Percentiles rank a stretch among this genome's conserved stretches.
Conservation (phyloP, 2,329 filamentous ascomycete genomes). For the Leptodontidium sp. region DNA sequence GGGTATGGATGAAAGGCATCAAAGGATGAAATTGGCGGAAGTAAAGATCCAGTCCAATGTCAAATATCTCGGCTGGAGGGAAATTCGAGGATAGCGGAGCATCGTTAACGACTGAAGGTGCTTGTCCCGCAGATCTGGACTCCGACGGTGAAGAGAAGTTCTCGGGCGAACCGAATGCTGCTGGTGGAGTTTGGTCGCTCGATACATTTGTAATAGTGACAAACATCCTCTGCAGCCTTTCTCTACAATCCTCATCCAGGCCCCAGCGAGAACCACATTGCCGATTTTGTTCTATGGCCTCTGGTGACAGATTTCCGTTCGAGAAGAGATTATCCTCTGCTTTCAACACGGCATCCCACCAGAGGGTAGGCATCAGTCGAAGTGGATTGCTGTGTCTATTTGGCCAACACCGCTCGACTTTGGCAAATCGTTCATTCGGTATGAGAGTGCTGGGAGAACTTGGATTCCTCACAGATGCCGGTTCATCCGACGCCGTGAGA, state of each 20-base stretch:
- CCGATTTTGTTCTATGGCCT: slow-evolving; percentile 37
- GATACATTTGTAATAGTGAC: slow-evolving; percentile 39
- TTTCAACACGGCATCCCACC: slow-evolving; percentile 50
- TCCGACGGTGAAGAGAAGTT: slow-evolving; percentile 41
- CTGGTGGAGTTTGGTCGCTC: slow-evolving; percentile 31
- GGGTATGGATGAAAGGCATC: slow-evolving; percentile 60
- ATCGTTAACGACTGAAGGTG: slow-evolving; percentile 40
- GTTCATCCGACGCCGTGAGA: slow-evolving; percentile 29
- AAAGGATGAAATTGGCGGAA: slow-evolving; percentile 62
- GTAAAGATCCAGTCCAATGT: slow-evolving; percentile 61
- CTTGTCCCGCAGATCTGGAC: slow-evolving; percentile 38
- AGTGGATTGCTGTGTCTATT: slow-evolving; percentile 49
- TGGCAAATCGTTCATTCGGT: slow-evolving; percentile 52
- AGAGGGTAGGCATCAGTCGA: slow-evolving; percentile 52
- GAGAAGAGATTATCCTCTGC: slow-evolving; percentile 52
- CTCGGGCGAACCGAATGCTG: slow-evolving; percentile 31
- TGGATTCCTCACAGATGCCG: slow-evolving; percentile 30
- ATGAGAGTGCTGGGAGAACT: slow-evolving; percentile 36
- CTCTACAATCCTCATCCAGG: slow-evolving; percentile 53
- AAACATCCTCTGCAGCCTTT: slow-evolving; percentile 50
- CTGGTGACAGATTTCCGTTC: slow-evolving; percentile 35
- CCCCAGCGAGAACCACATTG: slow-evolving; percentile 47
- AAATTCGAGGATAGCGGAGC: slow-evolving; percentile 47
- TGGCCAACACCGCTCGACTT: slow-evolving; percentile 53
- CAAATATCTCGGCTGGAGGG: slow-evolving; percentile 60